Evolutionary conservation across 257 asterid species (phyloP).

Genomic region (Cordia subcordata): DNA sequence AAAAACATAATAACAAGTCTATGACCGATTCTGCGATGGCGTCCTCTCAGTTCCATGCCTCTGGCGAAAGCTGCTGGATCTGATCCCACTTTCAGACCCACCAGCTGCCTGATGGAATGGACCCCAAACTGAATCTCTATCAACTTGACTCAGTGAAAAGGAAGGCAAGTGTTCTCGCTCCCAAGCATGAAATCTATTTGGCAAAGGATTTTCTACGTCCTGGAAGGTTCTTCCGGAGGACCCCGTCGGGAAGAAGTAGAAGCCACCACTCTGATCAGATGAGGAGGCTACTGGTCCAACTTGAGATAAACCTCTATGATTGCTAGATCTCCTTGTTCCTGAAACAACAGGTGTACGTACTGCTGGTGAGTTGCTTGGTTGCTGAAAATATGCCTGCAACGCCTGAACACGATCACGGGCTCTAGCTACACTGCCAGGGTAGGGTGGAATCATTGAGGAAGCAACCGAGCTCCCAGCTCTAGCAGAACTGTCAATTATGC

Average conservation of each 20-base stretch:
- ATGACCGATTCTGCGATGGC: constrained; percentile 51
- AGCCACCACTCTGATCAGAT: constrained; percentile 45
- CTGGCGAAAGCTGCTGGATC: constrained; percentile 36
- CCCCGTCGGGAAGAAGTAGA: constrained; percentile 41
- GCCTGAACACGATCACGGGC: constrained; percentile 50
- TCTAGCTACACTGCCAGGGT: constrained; percentile 40
- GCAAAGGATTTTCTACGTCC: constrained; percentile 38
- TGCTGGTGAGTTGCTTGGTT: constrained; percentile 31
- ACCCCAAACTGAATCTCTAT: constrained; percentile 53
- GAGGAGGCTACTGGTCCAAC: constrained; percentile 41
- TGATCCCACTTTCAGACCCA: constrained; percentile 28
- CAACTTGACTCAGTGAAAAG: constrained; percentile 29
- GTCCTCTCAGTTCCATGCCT: constrained; percentile 55
- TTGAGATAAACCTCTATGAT: constrained; percentile 40
- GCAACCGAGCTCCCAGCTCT: constrained; percentile 56
- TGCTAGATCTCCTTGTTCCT: constrained; percentile 39
- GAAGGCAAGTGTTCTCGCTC: constrained; percentile 38
- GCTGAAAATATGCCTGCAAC: constrained; percentile 52
- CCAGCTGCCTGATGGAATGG: constrained; percentile 36
- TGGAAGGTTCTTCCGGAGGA: constrained; percentile 43
- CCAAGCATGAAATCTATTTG: constrained; percentile 33
- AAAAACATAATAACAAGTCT: constrained; percentile 12
- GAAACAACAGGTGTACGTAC: constrained; percentile 32
- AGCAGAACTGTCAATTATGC: constrained; percentile 34
- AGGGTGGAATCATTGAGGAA: constrained; percentile 42